Evolutionary conservation across 148 eudicot genomes (phyloP), one percentile per base, ranked within the genome.

Genomic region (Chenopodium suecicum): DNA sequence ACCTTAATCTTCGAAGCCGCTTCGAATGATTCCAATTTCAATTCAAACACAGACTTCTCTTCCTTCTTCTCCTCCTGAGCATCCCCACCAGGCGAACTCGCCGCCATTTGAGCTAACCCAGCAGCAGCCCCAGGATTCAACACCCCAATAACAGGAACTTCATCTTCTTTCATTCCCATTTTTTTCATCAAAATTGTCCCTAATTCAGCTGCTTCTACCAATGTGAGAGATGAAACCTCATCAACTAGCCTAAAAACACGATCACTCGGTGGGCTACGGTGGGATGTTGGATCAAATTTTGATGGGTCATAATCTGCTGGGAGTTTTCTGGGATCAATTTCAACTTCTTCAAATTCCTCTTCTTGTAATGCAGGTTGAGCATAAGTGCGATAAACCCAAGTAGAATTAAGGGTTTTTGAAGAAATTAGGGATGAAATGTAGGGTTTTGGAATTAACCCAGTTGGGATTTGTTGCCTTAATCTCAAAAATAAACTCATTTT

Each of bases 271-370:
- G 97, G 98, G 73, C 91, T 94, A 4, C 95, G 93, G 75, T 94
- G 94, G 46, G 89, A 78, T 3, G 94, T 85, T 17, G 97, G 99
- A 82, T 94, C 98, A 69, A 96, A 94, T 41, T 89, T 94, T 60
- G 91, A 84, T 9, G 97, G 97, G 73, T 94, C 98, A 73, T 94
- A 96, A 83, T 96, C 97, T 46, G 98, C 87, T 46, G 98, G 99
- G 22, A 95, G 98, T 82, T 84, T 88, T 80, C 94, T 90, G 69
- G 91, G 99, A 83, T 95, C 99, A 76, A 92, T 83, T 79, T 95
- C 97, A 29, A 91, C 82, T 83, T 93, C 94, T 74, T 92, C 94
- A 31, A 88, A 86, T 44, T 87, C 92, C 9, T 89, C 89, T 64
- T 83, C 78, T 54, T 89, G 82, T 65, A 84, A 77, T 32, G 97